Evolutionary conservation across 768 basidiomycete genomes (phyloP).

Genomic region (Strobilomyces confusus): DNA sequence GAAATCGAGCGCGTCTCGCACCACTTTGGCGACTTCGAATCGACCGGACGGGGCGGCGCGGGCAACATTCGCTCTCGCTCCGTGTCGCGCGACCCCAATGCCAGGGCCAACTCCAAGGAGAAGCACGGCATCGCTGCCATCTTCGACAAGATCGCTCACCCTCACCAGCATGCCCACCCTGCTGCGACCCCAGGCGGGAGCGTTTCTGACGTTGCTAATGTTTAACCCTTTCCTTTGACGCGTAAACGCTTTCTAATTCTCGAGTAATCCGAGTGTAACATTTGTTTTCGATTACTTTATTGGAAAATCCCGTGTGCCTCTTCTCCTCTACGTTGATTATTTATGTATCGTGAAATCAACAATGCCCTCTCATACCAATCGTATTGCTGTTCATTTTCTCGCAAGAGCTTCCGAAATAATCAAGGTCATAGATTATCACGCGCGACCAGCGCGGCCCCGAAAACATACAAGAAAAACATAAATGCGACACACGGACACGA

Average conservation of each 20-base stretch:
- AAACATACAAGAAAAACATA: conserved; percentile 8
- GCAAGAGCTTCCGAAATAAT: neutral
- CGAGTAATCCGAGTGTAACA: neutral
- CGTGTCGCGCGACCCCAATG: conserved; percentile 24
- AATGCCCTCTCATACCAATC: neutral
- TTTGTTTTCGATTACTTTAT: neutral
- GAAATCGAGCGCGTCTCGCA: too few species aligned
- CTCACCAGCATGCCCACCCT: conserved; percentile 4
- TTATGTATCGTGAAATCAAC: neutral
- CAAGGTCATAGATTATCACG: neutral
- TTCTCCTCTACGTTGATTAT: neutral
- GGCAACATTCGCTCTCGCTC: conserved; percentile 56
- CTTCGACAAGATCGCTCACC: conserved; percentile 29
- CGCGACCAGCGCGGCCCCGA: conserved; percentile 13
- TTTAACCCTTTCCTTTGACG: neutral
- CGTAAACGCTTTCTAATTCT: neutral
- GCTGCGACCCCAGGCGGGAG: neutral
- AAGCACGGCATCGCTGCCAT: conserved; percentile 30
- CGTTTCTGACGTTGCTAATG: neutral
- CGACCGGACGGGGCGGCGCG: conserved; percentile 55
- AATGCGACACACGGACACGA: neutral
- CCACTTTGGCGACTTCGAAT: conserved; percentile 31
- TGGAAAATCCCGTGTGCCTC: neutral
- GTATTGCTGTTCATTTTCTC: neutral
- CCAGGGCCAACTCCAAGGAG: conserved; percentile 25